A percentile compares a stretch with the other conserved stretches of the same genome.
Conservation (phyloP, 208 protist species). For the Trypanosoma boissoni region DNA sequence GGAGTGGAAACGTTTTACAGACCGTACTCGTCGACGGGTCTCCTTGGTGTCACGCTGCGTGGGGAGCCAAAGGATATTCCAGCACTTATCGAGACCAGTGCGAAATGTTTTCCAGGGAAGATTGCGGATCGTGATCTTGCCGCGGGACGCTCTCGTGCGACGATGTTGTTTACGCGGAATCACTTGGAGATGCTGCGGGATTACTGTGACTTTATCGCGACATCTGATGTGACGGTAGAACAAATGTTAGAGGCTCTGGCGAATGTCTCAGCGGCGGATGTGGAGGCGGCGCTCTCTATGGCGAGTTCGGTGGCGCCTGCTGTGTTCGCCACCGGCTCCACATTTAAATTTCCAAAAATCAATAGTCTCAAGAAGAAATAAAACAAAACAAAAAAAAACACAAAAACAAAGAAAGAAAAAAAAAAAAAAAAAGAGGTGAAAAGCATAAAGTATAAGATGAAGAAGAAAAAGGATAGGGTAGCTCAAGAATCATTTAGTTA, state of each 20-base stretch:
- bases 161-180: conserved; percentile 39
- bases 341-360: conserved; percentile 52
- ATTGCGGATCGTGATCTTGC: conserved; percentile 32
- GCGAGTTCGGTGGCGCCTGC: conserved; percentile 40
- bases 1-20: conserved; percentile 74
- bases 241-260: conserved; percentile 53
- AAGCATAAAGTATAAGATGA: too few species aligned
- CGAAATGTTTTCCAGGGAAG: conserved; percentile 34
- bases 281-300: conserved; percentile 45
- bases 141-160: conserved; percentile 39
- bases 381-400: conserved; percentile 7
- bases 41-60: conserved; percentile 76
- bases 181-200: conserved; percentile 63
- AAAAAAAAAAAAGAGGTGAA: not conserved
- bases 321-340: conserved; percentile 59
- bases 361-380: conserved; percentile 46
- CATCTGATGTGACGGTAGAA: conserved; percentile 30
- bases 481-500: too few species aligned
- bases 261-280: conserved; percentile 48
- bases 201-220: conserved; percentile 85
- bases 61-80: conserved; percentile 42
- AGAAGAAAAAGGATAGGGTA: too few species aligned
- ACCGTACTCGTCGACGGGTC: conserved; percentile 68
- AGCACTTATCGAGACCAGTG: conserved; percentile 32
- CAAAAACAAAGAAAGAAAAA: not conserved